phyloP scores from a whole-genome alignment of 1,139 yeast genomes.

The Blastobotrys persicus region DNA sequence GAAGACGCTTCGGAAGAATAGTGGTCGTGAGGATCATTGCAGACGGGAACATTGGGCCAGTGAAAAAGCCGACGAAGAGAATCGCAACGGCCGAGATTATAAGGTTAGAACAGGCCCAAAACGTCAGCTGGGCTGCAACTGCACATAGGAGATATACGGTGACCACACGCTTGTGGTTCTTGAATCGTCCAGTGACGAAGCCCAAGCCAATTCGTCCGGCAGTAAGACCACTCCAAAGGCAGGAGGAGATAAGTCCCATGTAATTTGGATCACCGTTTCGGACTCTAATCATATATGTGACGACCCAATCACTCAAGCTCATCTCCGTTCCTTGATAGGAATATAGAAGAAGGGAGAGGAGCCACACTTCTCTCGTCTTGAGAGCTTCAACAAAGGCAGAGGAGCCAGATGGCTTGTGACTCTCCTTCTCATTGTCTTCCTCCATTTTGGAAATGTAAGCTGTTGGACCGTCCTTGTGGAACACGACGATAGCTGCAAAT shows the following conservation, averaged over 20 bases:
- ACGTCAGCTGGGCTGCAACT: conserved; percentile 26
- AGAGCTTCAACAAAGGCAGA: conserved; percentile 16
- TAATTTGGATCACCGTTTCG: conserved; percentile 46
- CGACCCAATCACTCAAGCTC: conserved; percentile 69
- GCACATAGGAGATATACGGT: conserved; percentile 26
- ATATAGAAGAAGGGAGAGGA: conserved; percentile 51
- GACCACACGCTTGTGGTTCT: conserved; percentile 28
- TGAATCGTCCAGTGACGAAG: conserved; percentile 32
- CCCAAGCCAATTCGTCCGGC: conserved; percentile 52
- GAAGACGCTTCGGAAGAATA: conserved; percentile 56
- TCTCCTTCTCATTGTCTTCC: neutral
- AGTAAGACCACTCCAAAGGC: conserved; percentile 71
- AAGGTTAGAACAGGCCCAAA: conserved; percentile 22
- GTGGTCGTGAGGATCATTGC: conserved; percentile 64
- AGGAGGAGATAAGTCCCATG: conserved; percentile 63
- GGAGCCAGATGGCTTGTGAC: conserved; percentile 8
- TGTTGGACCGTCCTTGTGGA: conserved; percentile 21
- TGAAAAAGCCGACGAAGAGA: conserved; percentile 58
- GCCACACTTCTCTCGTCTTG: conserved; percentile 43
- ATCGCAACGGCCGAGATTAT: conserved; percentile 35
- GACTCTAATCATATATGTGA: conserved; percentile 56
- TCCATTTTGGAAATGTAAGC: conserved; percentile 15
- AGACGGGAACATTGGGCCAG: conserved; percentile 80
- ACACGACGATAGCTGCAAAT: conserved; percentile 13
- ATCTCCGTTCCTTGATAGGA: conserved; percentile 69